Conservation (phyloP, 805 yeast genomes). For the Candida odintsovae region DNA sequence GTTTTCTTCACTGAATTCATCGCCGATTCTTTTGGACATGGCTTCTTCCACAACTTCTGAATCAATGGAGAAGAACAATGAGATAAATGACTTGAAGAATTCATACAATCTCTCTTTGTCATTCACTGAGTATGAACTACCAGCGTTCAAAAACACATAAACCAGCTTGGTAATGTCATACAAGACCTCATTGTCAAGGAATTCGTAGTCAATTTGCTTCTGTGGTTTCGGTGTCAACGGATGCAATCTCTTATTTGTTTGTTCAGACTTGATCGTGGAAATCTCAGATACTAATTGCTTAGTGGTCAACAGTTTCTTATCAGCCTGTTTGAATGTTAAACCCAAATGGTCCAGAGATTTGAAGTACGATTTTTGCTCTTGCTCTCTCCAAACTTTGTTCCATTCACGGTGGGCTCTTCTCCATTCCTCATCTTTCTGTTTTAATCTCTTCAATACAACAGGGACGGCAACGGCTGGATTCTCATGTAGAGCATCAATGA, state of each 20-base stretch:
- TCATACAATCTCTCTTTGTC: conserved; percentile 75
- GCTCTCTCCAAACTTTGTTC: conserved; percentile 98
- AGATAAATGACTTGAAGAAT: conserved; percentile 64
- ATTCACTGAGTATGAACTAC: conserved; percentile 68
- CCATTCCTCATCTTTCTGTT: conserved; percentile 99
- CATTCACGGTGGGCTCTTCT: conserved; percentile 96
- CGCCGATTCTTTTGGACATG: conserved; percentile 27
- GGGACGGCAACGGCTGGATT: conserved; percentile 96
- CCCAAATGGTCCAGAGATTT: conserved; percentile 95
- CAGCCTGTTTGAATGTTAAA: conserved; percentile 93
- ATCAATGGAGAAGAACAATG: conserved; percentile 64
- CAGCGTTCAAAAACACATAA: conserved; percentile 57
- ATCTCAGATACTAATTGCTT: conserved; percentile 89
- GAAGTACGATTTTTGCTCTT: conserved; percentile 91
- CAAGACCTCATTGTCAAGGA: conserved; percentile 62
- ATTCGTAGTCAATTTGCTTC: conserved; percentile 57
- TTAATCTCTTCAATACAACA: conserved; percentile 81
- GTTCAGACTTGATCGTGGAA: conserved; percentile 88
- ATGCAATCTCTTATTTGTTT: conserved; percentile 76
- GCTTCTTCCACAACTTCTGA: conserved; percentile 40
- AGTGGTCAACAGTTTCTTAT: conserved; percentile 83
- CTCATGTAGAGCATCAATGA: conserved; percentile 91
- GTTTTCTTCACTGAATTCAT: conserved; percentile 5
- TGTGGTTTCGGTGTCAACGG: conserved; percentile 87
- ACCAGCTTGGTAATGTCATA: conserved; percentile 69